These are phyloP conservation scores for Myrica gale DNA, from an alignment of 306 rosid species.

Conservation along the genomic window DNA sequence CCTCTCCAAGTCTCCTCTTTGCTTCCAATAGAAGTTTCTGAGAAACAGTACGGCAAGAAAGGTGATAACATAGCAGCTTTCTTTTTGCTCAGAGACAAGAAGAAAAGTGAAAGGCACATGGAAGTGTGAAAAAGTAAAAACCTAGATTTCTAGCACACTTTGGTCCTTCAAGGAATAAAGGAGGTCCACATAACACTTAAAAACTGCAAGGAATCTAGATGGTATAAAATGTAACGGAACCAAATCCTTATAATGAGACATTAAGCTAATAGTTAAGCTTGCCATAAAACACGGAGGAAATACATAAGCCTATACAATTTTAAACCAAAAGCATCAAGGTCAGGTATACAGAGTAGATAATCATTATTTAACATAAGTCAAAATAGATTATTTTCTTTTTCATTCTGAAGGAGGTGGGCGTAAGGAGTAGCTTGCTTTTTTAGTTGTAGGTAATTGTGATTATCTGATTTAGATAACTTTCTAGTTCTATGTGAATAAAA, in stretches of 20 bases:
- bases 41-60: conserved; percentile 32
- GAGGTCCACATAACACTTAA: conserved; percentile 7
- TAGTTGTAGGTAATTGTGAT: conserved; percentile 8
- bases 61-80: conserved; percentile 28
- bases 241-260: conserved; percentile 3
- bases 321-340: neutral
- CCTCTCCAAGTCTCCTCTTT: conserved; percentile 86
- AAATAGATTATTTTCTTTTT: neutral
- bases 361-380: neutral
- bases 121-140: conserved; percentile 18
- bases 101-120: conserved; percentile 9
- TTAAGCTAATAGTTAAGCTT: neutral
- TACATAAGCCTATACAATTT: neutral
- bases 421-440: neutral
- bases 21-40: conserved; percentile 89
- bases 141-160: conserved; percentile 11
- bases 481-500: conserved; percentile 6
- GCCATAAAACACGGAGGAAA: too few species aligned
- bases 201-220: conserved; percentile 11
- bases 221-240: conserved; percentile 8
- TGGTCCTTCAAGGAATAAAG: neutral
- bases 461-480: neutral
- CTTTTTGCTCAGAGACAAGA: conserved; percentile 9
- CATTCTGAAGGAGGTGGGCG: neutral
- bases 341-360: neutral